Conservation (phyloP, 2,329 filamentous ascomycete genomes). For the Tolypocladium nubicola region DNA sequence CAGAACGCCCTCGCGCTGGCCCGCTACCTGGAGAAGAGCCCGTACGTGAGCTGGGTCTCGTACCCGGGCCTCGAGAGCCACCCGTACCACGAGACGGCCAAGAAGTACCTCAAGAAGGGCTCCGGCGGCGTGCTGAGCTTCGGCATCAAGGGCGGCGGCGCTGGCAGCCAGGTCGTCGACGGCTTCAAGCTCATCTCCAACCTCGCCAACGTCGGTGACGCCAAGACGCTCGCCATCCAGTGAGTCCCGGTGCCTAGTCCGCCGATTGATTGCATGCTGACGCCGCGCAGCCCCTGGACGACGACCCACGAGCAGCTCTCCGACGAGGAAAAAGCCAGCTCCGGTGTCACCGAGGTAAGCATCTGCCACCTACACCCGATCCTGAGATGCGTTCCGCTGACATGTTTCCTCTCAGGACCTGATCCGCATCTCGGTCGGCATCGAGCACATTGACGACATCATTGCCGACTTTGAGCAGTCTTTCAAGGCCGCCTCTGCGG, state of each 20-base stretch:
- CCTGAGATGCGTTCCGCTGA: neutral
- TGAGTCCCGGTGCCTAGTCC: constrained; percentile 10
- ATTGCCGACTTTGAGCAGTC: constrained; percentile 92
- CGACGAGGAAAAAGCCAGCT: constrained; percentile 68
- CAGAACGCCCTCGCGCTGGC: constrained; percentile 74
- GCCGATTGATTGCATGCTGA: neutral
- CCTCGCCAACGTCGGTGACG: constrained; percentile 90
- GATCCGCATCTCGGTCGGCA: constrained; percentile 91
- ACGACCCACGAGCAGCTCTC: constrained; percentile 90
- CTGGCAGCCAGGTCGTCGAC: constrained; percentile 82
- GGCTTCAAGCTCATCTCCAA: constrained; percentile 93
- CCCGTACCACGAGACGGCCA: constrained; percentile 66
- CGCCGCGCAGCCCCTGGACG: constrained; percentile 57
- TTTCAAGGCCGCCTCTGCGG: constrained; percentile 51
- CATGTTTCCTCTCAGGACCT: constrained; percentile 47
- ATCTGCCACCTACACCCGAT: neutral
- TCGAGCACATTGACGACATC: constrained; percentile 95
- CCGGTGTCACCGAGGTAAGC: constrained; percentile 67
- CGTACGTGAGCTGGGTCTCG: constrained; percentile 83
- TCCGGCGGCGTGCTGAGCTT: constrained; percentile 89
- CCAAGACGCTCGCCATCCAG: constrained; percentile 90
- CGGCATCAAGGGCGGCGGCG: constrained; percentile 79
- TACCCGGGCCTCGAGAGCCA: constrained; percentile 85
- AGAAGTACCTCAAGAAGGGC: constrained; percentile 76
- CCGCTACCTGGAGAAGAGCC: constrained; percentile 71